A percentile compares a stretch with the other conserved stretches of the same genome.
Conservation (phyloP, 257 asterid genomes). For the Plantago elongata region DNA sequence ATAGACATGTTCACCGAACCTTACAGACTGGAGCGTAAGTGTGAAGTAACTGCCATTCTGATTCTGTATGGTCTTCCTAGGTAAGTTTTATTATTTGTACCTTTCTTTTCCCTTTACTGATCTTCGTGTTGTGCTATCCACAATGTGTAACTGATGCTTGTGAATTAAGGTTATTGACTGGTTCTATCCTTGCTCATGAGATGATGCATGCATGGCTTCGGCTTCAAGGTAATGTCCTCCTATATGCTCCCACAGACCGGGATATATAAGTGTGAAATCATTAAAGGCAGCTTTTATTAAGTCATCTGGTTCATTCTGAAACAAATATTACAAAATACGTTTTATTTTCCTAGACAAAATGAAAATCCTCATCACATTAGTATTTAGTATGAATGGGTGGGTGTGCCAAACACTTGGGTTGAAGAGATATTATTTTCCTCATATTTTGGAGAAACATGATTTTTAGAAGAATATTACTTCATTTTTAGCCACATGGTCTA, state of each 20-base stretch:
- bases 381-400: too few relatives aligned
- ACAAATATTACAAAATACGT: too few relatives aligned
- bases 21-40: conserved; percentile 57
- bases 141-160: background rate
- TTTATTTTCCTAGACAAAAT: too few relatives aligned
- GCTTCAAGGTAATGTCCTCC: conserved; percentile 57
- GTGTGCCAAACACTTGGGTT: too few relatives aligned
- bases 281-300: too few relatives aligned
- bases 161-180: conserved; percentile 65
- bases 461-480: too few relatives aligned
- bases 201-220: conserved; percentile 99
- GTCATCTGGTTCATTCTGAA: too few relatives aligned
- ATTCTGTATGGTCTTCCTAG: conserved; percentile 93
- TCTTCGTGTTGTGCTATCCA: conserved; percentile 8
- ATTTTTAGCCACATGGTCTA: too few relatives aligned
- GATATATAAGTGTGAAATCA: too few relatives aligned
- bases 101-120: background rate
- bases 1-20: conserved; percentile 95
- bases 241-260: background rate
- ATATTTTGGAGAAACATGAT: too few relatives aligned
- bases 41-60: conserved; percentile 98
- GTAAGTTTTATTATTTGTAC: conserved; percentile 29
- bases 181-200: conserved; percentile 95
- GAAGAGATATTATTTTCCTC: too few relatives aligned
- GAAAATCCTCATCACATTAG: too few relatives aligned